Conservation (phyloP, 345 rosid genomes). For the Excoecaria cochinchinensis region DNA sequence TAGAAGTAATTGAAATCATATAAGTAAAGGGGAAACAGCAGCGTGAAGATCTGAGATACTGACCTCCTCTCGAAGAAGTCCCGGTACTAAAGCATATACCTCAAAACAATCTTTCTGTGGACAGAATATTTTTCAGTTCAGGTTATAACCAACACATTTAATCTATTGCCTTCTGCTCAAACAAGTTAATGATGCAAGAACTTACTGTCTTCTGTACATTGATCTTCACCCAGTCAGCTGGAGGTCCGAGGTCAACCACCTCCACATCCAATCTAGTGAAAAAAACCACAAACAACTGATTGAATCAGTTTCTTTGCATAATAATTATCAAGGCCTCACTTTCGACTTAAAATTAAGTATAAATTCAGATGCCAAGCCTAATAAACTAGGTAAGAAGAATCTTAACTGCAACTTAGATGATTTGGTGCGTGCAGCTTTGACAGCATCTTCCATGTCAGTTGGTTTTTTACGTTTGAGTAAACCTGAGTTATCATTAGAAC, state of each 20-base stretch:
- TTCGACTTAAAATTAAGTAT: neutral
- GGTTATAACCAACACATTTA: neutral
- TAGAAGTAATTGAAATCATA: neutral
- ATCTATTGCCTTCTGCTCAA: neutral
- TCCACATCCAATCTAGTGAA: slow-evolving; percentile 47
- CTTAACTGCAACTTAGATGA: slow-evolving; percentile 66
- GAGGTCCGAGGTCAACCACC: slow-evolving; percentile 56
- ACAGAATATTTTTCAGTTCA: neutral
- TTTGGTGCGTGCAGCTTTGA: slow-evolving; percentile 47
- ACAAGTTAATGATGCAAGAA: neutral
- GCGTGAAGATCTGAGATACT: slow-evolving; percentile 3
- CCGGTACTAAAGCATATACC: slow-evolving; percentile 73
- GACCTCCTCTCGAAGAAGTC: slow-evolving; percentile 74
- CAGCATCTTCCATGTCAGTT: slow-evolving; percentile 35
- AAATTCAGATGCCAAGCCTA: slow-evolving; percentile 1
- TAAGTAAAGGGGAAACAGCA: neutral
- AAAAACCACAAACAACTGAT: slow-evolving; percentile 12
- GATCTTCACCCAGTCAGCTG: slow-evolving; percentile 80
- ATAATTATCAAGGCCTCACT: neutral
- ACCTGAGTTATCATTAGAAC: slow-evolving; percentile 37
- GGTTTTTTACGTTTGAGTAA: slow-evolving; percentile 77
- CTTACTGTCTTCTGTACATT: slow-evolving; percentile 68
- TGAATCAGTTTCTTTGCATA: neutral
- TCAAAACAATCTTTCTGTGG: slow-evolving; percentile 64
- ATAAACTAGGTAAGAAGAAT: slow-evolving; percentile 1